Evolutionary conservation across 352 stramenopile species (phyloP).

Genomic region (Phytophthora fragariae): DNA sequence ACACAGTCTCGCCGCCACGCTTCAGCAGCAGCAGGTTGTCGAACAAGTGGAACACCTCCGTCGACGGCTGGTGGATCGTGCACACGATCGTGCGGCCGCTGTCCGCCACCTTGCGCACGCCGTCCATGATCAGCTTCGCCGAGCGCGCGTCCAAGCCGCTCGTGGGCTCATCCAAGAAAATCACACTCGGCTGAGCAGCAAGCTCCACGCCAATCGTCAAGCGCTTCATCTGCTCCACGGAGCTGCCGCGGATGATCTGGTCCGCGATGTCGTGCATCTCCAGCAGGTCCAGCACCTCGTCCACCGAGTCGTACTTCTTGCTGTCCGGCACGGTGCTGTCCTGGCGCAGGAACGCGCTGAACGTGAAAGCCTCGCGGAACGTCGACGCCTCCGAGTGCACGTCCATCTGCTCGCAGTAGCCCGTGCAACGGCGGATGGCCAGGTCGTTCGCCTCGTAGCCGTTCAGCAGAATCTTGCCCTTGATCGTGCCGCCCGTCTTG

Average conservation of each 20-base stretch:
- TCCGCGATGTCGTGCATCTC: constrained; percentile 36
- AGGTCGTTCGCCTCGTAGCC: constrained; percentile 42
- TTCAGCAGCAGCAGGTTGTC: constrained; percentile 71
- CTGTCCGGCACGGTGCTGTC: constrained; percentile 31
- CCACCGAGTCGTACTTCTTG: constrained; percentile 34
- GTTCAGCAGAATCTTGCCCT: constrained; percentile 57
- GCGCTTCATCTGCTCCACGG: constrained; percentile 51
- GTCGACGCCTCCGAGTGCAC: constrained; percentile 84
- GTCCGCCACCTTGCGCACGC: constrained; percentile 76
- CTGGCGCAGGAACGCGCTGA: constrained; percentile 82
- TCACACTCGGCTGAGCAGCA: constrained; percentile 69
- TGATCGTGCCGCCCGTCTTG: constrained; percentile 65
- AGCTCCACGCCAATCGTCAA: constrained; percentile 63
- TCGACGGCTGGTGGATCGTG: constrained; percentile 90
- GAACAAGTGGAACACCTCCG: constrained; percentile 84
- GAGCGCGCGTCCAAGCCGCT: constrained; percentile 79
- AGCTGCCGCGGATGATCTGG: constrained; percentile 43
- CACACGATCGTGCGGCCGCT: constrained; percentile 76
- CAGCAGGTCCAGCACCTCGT: constrained; percentile 37
- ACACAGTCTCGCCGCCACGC: constrained; percentile 46
- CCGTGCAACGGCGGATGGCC: constrained; percentile 45
- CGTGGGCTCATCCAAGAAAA: constrained; percentile 84
- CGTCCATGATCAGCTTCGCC: constrained; percentile 79
- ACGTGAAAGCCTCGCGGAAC: constrained; percentile 85
- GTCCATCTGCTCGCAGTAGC: constrained; percentile 84